Evolutionary conservation across 31 red algal genomes (phyloP), one percentile per base, ranked within the genome.

Genomic region (Bonnemaisonia californica): DNA sequence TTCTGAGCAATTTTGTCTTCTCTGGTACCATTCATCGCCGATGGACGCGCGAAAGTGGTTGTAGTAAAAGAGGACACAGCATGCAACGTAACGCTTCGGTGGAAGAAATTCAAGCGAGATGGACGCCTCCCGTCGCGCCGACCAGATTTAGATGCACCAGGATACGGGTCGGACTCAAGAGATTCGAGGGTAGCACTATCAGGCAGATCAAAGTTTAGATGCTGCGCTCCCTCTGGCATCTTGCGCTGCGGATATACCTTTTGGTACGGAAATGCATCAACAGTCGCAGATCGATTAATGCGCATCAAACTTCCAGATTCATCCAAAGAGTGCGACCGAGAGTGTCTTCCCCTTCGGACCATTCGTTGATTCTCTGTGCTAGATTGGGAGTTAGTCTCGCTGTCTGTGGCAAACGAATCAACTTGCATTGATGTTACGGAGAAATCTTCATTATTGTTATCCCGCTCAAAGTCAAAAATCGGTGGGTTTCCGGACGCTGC

Each of bases 201-300:
- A 18, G 76, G 86, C 36, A 38, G 41, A 31, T 80, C 86, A 68
- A 82, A 89, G 42, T 81, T 75, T 1, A 89, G 35, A 3, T 77
- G 62, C 3, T 74, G 41, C 12, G 39, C 78, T 36, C 68, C 77
- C 60, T 89, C 77, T 3, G 86, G 86, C 76, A 89, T 89, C 77
- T 82, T 28, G 2, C 78, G 51, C 48, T 82, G 77, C 1, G 86
- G 86, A 37, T 76, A 81, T 5, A 82, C 70, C 41, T 89, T 89
- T 47, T 82, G 86, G 40, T 82, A 89, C 39, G 86, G 86, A 54
- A 89, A 89, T 1, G 86, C 86, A 34, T 89, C 86, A 7, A 89
- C 76, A 12, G 86, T 77, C 2, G 69, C 77, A 47, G 86, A 67
- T 45, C 77, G 70, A 39, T 81, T 74, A 24, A 82, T 33, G 23